Evolutionary conservation across 495 filamentous ascomycete species (phyloP).

Genomic region (Neurospora sp.): DNA sequence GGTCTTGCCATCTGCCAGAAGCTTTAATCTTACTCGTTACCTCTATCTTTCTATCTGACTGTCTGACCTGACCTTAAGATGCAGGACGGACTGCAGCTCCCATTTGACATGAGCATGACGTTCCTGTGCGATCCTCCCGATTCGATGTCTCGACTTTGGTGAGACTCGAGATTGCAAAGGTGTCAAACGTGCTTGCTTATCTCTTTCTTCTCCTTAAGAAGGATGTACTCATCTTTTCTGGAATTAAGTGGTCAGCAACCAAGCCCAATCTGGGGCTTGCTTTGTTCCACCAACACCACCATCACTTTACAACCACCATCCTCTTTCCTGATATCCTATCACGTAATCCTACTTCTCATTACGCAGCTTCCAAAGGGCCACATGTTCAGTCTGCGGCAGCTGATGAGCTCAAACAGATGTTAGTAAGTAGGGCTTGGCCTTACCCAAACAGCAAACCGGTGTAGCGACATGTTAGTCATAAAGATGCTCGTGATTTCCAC

Average conservation of each 20-base stretch:
- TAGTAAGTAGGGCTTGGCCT: not conserved
- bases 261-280: not conserved
- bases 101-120: not conserved
- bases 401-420: constrained; percentile 4
- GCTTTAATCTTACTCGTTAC: not conserved
- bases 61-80: not conserved
- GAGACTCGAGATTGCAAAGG: not conserved
- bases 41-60: not conserved
- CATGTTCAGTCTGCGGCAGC: constrained; percentile 15
- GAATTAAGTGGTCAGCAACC: not conserved
- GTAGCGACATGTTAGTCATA: not conserved
- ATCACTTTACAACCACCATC: not conserved
- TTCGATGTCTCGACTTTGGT: not conserved
- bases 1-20: not conserved
- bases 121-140: not conserved
- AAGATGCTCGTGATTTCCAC: not conserved
- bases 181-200: not conserved
- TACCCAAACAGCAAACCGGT: not conserved
- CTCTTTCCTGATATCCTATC: constrained; percentile 2
- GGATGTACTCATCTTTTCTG: not conserved
- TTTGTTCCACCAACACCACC: not conserved
- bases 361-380: constrained; percentile 2
- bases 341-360: constrained; percentile 16
- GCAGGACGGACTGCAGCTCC: not conserved
- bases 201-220: not conserved